phyloP scores from a whole-genome alignment of 2,329 filamentous ascomycete species.

The Phialophora macrospora region DNA sequence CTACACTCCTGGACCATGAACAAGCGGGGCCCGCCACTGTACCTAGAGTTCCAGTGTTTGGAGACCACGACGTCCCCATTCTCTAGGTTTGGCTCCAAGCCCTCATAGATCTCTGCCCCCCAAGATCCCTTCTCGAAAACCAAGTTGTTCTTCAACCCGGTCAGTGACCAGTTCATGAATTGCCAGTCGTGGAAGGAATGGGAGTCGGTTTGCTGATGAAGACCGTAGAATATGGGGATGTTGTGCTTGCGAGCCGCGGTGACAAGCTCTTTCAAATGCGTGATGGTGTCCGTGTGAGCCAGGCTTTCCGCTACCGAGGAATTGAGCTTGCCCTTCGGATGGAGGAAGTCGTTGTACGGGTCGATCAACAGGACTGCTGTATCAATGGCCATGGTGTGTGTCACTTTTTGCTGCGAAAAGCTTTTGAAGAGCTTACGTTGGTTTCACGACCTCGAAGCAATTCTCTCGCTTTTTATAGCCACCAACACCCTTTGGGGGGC shows the following conservation, averaged over 20 bases:
- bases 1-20: too few relatives aligned
- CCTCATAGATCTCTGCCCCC: constrained; percentile 42
- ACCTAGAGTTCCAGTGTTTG: constrained; percentile 44
- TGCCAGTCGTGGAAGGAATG: constrained; percentile 41
- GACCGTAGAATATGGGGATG: constrained; percentile 45
- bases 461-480: background rate
- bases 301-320: constrained; percentile 8
- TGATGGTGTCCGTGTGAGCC: constrained; percentile 36
- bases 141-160: constrained; percentile 29
- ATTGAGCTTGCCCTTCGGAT: constrained; percentile 35
- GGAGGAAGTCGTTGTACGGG: constrained; percentile 40
- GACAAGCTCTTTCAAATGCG: constrained; percentile 40
- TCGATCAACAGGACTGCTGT: constrained; percentile 38
- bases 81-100: constrained; percentile 40
- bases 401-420: background rate
- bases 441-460: background rate
- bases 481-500: background rate
- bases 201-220: constrained; percentile 42
- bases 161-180: constrained; percentile 39
- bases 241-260: constrained; percentile 36
- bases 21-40: background rate
- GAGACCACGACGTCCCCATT: constrained; percentile 43
- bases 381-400: constrained; percentile 10
- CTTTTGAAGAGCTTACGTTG: background rate
- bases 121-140: constrained; percentile 42